These are phyloP conservation scores for Neonectria hederae DNA, from an alignment of 2,329 filamentous ascomycete genomes.

Conservation along the genomic window DNA sequence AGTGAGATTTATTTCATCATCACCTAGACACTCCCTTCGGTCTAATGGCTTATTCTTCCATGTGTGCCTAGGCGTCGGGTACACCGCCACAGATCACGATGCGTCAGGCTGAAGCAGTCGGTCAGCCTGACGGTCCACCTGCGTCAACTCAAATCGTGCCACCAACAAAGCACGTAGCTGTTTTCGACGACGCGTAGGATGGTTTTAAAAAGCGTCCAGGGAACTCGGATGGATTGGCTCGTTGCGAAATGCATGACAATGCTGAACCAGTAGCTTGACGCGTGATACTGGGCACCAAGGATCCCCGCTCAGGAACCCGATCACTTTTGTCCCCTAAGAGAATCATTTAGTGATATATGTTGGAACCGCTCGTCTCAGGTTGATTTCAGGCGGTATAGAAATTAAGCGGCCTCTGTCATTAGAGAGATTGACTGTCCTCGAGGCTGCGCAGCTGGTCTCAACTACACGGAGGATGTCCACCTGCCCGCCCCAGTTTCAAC, in stretches of 20 bases:
- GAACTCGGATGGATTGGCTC: too few species aligned
- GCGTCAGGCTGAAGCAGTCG: slow-evolving; percentile 8
- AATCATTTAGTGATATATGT: too few species aligned
- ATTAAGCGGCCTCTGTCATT: background rate
- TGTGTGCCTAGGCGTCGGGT: slow-evolving; percentile 1
- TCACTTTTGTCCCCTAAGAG: background rate
- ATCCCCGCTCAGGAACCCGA: background rate
- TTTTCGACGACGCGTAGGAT: background rate
- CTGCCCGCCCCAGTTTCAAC: background rate
- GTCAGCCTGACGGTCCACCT: slow-evolving; percentile 8
- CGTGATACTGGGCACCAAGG: background rate
- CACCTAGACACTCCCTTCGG: background rate
- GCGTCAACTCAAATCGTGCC: background rate
- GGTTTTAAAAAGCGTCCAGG: background rate
- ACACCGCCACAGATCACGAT: background rate
- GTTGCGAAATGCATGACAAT: background rate
- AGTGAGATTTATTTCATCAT: slow-evolving; percentile 1
- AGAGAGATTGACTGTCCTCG: background rate
- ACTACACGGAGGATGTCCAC: background rate
- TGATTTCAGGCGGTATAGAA: background rate
- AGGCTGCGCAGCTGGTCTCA: background rate
- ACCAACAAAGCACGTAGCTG: background rate
- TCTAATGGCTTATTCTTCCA: background rate
- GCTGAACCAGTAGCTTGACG: background rate
- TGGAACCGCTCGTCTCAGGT: background rate